phyloP scores from a whole-genome alignment of 768 basidiomycete genomes.

The Sarcomyxa edulis region DNA sequence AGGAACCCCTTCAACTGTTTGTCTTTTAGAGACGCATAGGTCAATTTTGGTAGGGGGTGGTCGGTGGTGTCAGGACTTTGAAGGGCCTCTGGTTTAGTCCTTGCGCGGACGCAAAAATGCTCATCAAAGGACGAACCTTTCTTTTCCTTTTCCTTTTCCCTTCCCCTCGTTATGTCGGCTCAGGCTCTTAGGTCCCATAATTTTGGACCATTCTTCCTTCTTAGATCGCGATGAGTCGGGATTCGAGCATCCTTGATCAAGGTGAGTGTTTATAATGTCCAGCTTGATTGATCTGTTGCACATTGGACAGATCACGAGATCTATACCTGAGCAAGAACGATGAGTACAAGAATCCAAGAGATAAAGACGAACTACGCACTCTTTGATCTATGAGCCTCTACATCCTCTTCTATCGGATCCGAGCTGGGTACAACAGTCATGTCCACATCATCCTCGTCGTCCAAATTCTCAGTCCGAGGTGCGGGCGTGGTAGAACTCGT shows the following conservation, averaged over 20 bases:
- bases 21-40: slow-evolving; percentile 62
- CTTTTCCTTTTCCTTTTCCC: slow-evolving; percentile 39
- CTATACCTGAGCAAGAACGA: slow-evolving; percentile 23
- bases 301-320: slow-evolving; percentile 54
- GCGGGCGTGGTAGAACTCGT: background rate
- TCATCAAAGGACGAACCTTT: slow-evolving; percentile 19
- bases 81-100: too few relatives aligned
- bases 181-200: slow-evolving; percentile 28
- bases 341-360: background rate
- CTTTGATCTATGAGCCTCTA: slow-evolving; percentile 7
- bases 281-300: slow-evolving; percentile 44
- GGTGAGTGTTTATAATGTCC: slow-evolving; percentile 54
- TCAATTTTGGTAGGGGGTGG: slow-evolving; percentile 53
- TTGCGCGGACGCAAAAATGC: too few relatives aligned
- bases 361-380: background rate
- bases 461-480: slow-evolving; percentile 4
- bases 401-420: slow-evolving; percentile 29
- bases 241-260: slow-evolving; percentile 56
- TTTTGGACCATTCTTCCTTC: slow-evolving; percentile 38
- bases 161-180: slow-evolving; percentile 8
- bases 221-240: slow-evolving; percentile 16
- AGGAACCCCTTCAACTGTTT: slow-evolving; percentile 55
- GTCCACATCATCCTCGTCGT: slow-evolving; percentile 9
- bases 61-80: too few relatives aligned
- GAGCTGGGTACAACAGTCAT: slow-evolving; percentile 25